Percentiles rank a stretch among this genome's conserved stretches.
Evolutionary conservation across 2,329 filamentous ascomycete genomes (phyloP).

Genomic region (Fusarium graminum): DNA sequence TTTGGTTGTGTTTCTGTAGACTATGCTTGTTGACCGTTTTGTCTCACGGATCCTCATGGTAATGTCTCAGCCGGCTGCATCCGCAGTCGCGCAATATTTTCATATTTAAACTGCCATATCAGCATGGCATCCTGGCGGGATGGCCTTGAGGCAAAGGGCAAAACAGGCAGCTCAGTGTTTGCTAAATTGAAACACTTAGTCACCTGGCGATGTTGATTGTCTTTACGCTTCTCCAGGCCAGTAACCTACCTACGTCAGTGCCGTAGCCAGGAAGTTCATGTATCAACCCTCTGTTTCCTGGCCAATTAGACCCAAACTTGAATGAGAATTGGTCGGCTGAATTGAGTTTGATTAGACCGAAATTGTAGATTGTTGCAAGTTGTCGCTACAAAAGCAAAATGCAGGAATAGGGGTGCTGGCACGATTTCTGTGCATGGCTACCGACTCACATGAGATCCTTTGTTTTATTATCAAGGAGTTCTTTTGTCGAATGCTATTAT

Average conservation of each 20-base stretch:
- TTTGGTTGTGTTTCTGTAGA: slow-evolving; percentile 9
- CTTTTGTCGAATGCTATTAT: slow-evolving; percentile 29
- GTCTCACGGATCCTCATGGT: slow-evolving; percentile 25
- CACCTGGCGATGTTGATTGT: not conserved
- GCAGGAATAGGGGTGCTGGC: slow-evolving; percentile 46
- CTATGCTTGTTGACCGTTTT: slow-evolving; percentile 27
- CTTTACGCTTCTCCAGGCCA: slow-evolving; percentile 16
- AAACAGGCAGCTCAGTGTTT: not conserved
- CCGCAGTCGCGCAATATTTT: slow-evolving; percentile 20
- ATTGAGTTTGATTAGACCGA: slow-evolving; percentile 25
- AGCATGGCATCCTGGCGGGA: not conserved
- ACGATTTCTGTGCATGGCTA: slow-evolving; percentile 52
- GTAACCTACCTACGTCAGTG: slow-evolving; percentile 3
- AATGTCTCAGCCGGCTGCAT: slow-evolving; percentile 25
- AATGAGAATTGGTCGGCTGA: slow-evolving; percentile 18
- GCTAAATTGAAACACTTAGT: not conserved
- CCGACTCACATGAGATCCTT: slow-evolving; percentile 53
- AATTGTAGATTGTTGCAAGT: slow-evolving; percentile 32
- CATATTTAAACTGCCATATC: slow-evolving; percentile 9
- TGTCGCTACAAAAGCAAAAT: slow-evolving; percentile 31
- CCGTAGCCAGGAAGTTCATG: slow-evolving; percentile 35
- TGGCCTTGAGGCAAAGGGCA: not conserved
- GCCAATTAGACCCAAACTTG: slow-evolving; percentile 14
- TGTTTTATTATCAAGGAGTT: slow-evolving; percentile 20
- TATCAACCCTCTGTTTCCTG: slow-evolving; percentile 34